A percentile compares a stretch with the other conserved stretches of the same genome.
Conservation (phyloP, 1,284 basidiomycete species). For the Caloboletus firmus region DNA sequence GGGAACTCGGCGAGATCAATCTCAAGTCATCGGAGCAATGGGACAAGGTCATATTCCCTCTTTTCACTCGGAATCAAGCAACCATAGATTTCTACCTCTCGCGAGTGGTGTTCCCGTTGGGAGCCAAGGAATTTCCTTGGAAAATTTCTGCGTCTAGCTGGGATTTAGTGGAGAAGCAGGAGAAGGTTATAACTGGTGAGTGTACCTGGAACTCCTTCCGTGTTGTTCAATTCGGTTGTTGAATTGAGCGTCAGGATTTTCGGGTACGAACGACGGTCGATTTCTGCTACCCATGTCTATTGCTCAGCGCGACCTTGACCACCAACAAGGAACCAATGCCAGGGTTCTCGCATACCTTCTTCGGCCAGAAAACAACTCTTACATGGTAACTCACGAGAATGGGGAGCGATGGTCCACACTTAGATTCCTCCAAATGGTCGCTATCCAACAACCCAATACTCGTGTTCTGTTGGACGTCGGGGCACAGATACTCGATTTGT, state of each 20-base stretch:
- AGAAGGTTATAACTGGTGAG: slow-evolving; percentile 3
- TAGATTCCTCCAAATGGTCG: slow-evolving; percentile 36
- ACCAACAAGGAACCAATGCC: slow-evolving; percentile 17
- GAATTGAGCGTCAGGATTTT: slow-evolving; percentile 2
- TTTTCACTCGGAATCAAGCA: slow-evolving; percentile 39
- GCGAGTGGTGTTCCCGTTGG: slow-evolving; percentile 3
- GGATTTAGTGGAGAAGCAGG: slow-evolving; percentile 45
- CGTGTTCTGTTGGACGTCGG: slow-evolving; percentile 52
- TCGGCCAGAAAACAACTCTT: slow-evolving; percentile 42
- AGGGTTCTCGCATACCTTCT: slow-evolving; percentile 46
- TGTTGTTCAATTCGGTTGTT: background rate
- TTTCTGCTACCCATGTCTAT: slow-evolving; percentile 7
- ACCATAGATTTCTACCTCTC: slow-evolving; percentile 50
- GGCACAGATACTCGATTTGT: slow-evolving; percentile 52
- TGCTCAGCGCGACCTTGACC: background rate
- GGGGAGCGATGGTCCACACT: slow-evolving; percentile 26
- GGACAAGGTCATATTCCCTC: slow-evolving; percentile 30
- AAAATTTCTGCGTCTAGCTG: slow-evolving; percentile 49
- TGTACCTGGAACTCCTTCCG: background rate
- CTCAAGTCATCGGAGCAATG: slow-evolving; percentile 39
- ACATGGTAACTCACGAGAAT: slow-evolving; percentile 25
- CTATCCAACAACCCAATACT: slow-evolving; percentile 35
- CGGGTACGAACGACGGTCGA: slow-evolving; percentile 1
- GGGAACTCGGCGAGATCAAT: slow-evolving; percentile 41
- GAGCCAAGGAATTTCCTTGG: slow-evolving; percentile 44